These are phyloP conservation scores for Alternaria panax DNA, from an alignment of 2,329 filamentous ascomycete genomes.

Conservation along the genomic window DNA sequence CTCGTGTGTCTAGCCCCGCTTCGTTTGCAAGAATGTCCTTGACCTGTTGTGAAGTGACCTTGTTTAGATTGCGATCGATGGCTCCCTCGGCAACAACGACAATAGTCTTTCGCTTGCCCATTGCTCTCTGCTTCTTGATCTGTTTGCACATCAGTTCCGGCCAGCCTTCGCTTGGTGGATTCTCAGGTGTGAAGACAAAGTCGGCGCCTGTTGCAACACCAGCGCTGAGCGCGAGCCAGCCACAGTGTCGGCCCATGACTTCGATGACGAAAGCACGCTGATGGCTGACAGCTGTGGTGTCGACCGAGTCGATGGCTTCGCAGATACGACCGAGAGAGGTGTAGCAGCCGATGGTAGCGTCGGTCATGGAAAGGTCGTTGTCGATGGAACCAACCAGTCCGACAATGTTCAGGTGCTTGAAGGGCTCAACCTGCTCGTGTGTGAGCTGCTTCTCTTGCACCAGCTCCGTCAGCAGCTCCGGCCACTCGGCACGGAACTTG, in stretches of 20 bases:
- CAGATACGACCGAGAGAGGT: slow-evolving; percentile 92
- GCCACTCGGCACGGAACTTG: slow-evolving; percentile 92
- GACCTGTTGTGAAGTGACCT: slow-evolving; percentile 81
- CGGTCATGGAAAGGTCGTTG: slow-evolving; percentile 96
- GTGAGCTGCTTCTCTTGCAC: slow-evolving; percentile 76
- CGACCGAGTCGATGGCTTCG: slow-evolving; percentile 95
- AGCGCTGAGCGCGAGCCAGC: slow-evolving; percentile 96
- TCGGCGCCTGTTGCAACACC: slow-evolving; percentile 95
- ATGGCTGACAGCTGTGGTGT: slow-evolving; percentile 92
- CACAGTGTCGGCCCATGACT: slow-evolving; percentile 97
- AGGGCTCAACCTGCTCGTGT: slow-evolving; percentile 74
- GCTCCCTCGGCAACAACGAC: slow-evolving; percentile 98
- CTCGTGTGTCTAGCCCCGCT: slow-evolving; percentile 86
- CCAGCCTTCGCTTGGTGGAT: slow-evolving; percentile 88
- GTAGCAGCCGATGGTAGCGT: slow-evolving; percentile 97
- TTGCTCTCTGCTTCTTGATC: slow-evolving; percentile 72
- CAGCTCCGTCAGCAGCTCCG: slow-evolving; percentile 83
- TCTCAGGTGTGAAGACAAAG: slow-evolving; percentile 96
- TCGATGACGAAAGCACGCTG: slow-evolving; percentile 94
- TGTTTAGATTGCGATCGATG: slow-evolving; percentile 72
- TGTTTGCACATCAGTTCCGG: slow-evolving; percentile 56
- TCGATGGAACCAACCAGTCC: slow-evolving; percentile 97
- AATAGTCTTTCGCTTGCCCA: slow-evolving; percentile 96
- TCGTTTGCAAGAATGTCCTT: slow-evolving; percentile 86
- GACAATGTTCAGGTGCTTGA: slow-evolving; percentile 91